A percentile compares a stretch with the other conserved stretches of the same genome.
phyloP scores from a whole-genome alignment of 352 stramenopile genomes.

The Globisporangium cederbergense region DNA sequence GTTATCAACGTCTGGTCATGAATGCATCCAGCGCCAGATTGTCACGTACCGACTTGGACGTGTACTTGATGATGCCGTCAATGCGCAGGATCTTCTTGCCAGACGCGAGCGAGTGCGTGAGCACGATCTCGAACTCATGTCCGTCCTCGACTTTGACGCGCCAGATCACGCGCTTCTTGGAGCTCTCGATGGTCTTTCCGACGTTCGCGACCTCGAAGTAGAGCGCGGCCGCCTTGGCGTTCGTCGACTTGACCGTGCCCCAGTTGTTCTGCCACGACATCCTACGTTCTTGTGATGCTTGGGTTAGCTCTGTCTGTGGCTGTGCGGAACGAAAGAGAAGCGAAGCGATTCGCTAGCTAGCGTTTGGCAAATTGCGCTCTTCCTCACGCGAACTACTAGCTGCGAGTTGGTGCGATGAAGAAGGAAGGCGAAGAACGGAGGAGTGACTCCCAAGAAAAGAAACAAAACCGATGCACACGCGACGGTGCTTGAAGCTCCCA shows the following conservation, averaged over 20 bases:
- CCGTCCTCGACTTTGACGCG: conserved; percentile 79
- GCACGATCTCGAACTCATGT: conserved; percentile 78
- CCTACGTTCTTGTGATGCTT: background rate
- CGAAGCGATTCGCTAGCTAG: background rate
- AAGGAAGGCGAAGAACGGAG: background rate
- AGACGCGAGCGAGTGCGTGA: conserved; percentile 77
- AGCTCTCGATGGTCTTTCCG: conserved; percentile 81
- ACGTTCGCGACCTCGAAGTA: conserved; percentile 84
- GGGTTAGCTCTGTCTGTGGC: too few species aligned
- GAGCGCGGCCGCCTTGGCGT: conserved; percentile 63
- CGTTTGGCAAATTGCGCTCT: background rate
- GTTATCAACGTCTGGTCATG: too few species aligned
- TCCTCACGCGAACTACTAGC: background rate
- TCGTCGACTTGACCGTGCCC: conserved; percentile 66
- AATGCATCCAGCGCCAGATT: too few species aligned
- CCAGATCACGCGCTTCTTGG: conserved; percentile 83
- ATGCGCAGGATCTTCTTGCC: conserved; percentile 80
- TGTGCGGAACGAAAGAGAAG: background rate
- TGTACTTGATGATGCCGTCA: conserved; percentile 81
- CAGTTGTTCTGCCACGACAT: conserved; percentile 75
- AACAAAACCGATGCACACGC: conserved; percentile 1
- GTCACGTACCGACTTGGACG: conserved; percentile 50
- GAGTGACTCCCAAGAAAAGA: background rate
- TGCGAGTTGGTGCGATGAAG: background rate
- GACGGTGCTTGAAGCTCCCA: background rate